A percentile compares a stretch with the other conserved stretches of the same genome.
These are phyloP conservation scores for Litsea cubeba DNA, from an alignment of 164 flowering plant genomes.

Conservation along the genomic window DNA sequence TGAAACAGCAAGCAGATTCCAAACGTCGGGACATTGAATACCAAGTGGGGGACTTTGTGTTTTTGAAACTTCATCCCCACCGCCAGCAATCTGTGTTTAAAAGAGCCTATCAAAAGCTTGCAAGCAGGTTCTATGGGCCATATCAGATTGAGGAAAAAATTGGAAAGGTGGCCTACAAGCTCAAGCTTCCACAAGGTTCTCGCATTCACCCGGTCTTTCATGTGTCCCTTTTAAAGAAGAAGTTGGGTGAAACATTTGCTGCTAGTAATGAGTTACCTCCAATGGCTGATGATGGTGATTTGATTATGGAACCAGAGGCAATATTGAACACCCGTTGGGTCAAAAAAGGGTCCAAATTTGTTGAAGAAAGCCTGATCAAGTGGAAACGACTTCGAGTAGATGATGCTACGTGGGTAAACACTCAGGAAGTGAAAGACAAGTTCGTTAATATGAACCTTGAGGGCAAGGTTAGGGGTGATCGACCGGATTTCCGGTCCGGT, in stretches of 20 bases:
- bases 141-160: not conserved
- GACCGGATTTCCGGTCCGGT: too few relatives aligned
- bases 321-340: not conserved
- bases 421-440: too few relatives aligned
- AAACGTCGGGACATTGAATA: not conserved
- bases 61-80: conserved; percentile 2
- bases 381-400: not conserved
- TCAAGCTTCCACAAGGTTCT: not conserved
- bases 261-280: not conserved
- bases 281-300: not conserved
- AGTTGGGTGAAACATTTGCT: not conserved
- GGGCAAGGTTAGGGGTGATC: not conserved
- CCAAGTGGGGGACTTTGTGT: conserved; percentile 1
- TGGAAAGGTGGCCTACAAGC: not conserved
- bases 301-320: not conserved
- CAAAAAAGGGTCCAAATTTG: not conserved
- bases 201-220: conserved; percentile 1
- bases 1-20: not conserved
- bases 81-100: not conserved
- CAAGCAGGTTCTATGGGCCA: conserved; percentile 4
- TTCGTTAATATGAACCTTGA: too few relatives aligned
- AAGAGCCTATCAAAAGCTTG: not conserved
- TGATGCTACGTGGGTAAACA: not conserved
- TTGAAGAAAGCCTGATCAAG: not conserved
- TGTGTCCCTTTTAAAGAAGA: not conserved